Evolutionary conservation across 1,284 basidiomycete genomes (phyloP), one percentile per base, ranked within the genome.

Genomic region (Prillingera fragicola): DNA sequence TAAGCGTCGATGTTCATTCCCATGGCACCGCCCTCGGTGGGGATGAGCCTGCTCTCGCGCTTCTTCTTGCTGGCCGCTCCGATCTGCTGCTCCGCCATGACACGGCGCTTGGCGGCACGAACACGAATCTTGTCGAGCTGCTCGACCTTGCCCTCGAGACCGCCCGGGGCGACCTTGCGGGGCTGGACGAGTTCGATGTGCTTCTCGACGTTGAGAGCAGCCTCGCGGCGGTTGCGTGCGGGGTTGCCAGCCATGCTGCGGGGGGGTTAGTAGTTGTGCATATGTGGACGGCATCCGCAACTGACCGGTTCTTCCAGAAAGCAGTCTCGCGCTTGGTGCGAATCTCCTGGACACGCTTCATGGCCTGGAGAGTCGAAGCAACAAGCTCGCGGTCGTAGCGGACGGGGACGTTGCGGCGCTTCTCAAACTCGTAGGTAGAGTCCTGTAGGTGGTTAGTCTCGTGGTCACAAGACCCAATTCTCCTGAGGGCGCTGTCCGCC

Each of bases 381-480:
- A 98, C 77, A 37, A 99, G 76, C 56, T 96, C 88, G 64, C 95
- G 85, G 77, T 98, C 84, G 78, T 99, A 99, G 64, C 92, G 86
- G 49, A 99, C 86, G 23, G 95, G 95, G 13, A 97, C 83, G 69
- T 99, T 96, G 73, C 95, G 82, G 59, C 95, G 83, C 76, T 99
- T 99, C 77, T 99, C 95, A 69, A 99, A 99, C 68, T 97, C 92
- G 69, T 97, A 89, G 2, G 94, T 98, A 1, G 92, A 87, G 74
- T 99, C 95, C 90, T 94, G 54, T n/a, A 24, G 41, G 25, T 35
- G 38, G 33, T 46, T 25, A 49, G 48, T n/a, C n/a, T 3, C 43
- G 17, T 9, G 9, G 24, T 7, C 23, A 26, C 36, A 24, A n/a
- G 23, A 14, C n/a, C n/a, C n/a, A n/a, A n/a, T n/a, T n/a, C n/a